These are phyloP conservation scores for Xylaria acuta DNA, from an alignment of 495 filamentous ascomycete genomes.

Conservation along the genomic window DNA sequence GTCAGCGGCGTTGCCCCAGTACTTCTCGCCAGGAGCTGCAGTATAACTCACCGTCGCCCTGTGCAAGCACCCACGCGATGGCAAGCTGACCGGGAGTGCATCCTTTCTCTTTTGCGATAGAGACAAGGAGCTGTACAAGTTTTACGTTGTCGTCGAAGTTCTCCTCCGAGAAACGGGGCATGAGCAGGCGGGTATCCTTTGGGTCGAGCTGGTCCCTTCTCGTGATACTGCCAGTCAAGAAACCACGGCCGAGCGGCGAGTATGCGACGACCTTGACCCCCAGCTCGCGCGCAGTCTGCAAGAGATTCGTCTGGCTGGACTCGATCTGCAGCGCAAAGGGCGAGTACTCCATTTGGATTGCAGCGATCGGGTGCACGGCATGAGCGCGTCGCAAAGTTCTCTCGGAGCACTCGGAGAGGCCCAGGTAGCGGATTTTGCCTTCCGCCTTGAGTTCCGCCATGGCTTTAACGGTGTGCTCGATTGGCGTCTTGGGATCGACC, in stretches of 20 bases:
- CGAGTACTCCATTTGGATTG: constrained; percentile 66
- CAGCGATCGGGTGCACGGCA: constrained; percentile 60
- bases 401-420: constrained; percentile 60
- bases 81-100: constrained; percentile 55
- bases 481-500: constrained; percentile 57
- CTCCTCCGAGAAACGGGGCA: constrained; percentile 57
- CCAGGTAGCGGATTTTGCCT: constrained; percentile 65
- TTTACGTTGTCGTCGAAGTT: constrained; percentile 58
- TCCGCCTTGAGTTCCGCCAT: constrained; percentile 50
- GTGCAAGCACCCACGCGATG: constrained; percentile 63
- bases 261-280: constrained; percentile 65
- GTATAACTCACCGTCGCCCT: constrained; percentile 55
- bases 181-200: constrained; percentile 44
- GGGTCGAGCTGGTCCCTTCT: constrained; percentile 53
- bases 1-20: not conserved
- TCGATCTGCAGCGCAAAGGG: constrained; percentile 67
- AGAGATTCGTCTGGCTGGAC: constrained; percentile 46
- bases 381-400: constrained; percentile 60
- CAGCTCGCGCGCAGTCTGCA: constrained; percentile 62
- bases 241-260: constrained; percentile 66
- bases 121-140: constrained; percentile 49
- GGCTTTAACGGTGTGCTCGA: constrained; percentile 64
- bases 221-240: constrained; percentile 58
- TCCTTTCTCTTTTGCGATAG: constrained; percentile 54
- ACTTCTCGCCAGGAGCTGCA: not conserved